These are phyloP conservation scores for Boletus speciosus DNA, from an alignment of 768 basidiomycete genomes.

Conservation along the genomic window DNA sequence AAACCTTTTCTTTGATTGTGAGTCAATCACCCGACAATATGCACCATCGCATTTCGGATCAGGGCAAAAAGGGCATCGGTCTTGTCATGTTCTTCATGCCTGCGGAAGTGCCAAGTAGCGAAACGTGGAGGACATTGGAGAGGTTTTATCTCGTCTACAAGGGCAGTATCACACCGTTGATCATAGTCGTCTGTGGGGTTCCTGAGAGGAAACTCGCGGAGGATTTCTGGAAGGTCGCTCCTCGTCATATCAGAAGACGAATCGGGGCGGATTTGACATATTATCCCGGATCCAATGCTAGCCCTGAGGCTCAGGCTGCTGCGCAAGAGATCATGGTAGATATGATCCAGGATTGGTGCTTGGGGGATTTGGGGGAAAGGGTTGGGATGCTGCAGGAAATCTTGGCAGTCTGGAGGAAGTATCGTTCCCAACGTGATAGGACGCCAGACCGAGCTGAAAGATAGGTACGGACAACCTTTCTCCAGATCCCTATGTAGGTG, in stretches of 20 bases:
- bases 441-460: background rate
- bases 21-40: background rate
- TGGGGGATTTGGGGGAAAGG: slow-evolving; percentile 16
- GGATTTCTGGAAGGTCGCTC: slow-evolving; percentile 8
- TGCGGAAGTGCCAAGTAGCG: background rate
- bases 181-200: slow-evolving; percentile 15
- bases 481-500: background rate
- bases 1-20: background rate
- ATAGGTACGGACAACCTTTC: background rate
- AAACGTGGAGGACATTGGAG: slow-evolving; percentile 15
- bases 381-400: slow-evolving; percentile 15
- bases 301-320: slow-evolving; percentile 1
- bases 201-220: slow-evolving; percentile 7
- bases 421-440: slow-evolving; percentile 14
- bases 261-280: slow-evolving; percentile 9
- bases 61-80: slow-evolving; percentile 1
- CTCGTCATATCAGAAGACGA: slow-evolving; percentile 6
- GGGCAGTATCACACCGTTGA: slow-evolving; percentile 13
- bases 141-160: slow-evolving; percentile 12
- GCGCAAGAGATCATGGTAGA: slow-evolving; percentile 13
- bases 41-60: background rate
- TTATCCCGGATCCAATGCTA: slow-evolving; percentile 10
- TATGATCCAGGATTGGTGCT: slow-evolving; percentile 10
- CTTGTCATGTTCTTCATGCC: slow-evolving; percentile 18
- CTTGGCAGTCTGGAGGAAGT: slow-evolving; percentile 16